Conservation (phyloP, 148 eudicot genomes). For the Hydrangea macrophylla region DNA sequence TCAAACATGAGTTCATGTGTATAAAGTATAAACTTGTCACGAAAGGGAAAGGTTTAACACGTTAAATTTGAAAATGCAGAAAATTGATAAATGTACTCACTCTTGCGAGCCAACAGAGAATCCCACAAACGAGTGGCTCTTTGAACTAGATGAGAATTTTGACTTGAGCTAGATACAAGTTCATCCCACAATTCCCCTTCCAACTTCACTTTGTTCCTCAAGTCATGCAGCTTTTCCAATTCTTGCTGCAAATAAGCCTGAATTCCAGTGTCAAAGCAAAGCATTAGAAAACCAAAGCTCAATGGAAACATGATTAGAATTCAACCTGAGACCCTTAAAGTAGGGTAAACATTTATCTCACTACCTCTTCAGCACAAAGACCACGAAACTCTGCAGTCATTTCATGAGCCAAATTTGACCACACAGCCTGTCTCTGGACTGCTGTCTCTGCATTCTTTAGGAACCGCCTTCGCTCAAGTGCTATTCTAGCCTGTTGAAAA, state of each 20-base stretch:
- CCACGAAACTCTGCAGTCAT: slow-evolving; percentile 99
- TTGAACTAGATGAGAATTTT: slow-evolving; percentile 96
- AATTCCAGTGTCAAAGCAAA: slow-evolving; percentile 16
- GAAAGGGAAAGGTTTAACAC: too few species aligned
- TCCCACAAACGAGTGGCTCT: slow-evolving; percentile 97
- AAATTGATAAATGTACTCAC: slow-evolving; percentile 48
- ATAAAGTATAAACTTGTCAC: too few species aligned
- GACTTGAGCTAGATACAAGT: slow-evolving; percentile 92
- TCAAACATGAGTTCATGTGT: too few species aligned
- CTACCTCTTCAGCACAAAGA: slow-evolving; percentile 99
- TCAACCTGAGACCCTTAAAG: slow-evolving; percentile 6
- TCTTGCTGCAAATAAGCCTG: slow-evolving; percentile 98
- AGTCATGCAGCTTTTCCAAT: slow-evolving; percentile 87
- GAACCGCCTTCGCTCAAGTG: slow-evolving; percentile 87
- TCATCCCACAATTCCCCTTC: slow-evolving; percentile 99
- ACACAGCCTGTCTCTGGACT: slow-evolving; percentile 94
- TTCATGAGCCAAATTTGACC: slow-evolving; percentile 99
- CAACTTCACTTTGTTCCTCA: slow-evolving; percentile 94
- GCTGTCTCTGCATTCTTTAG: slow-evolving; percentile 90
- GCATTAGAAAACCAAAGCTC: neutral
- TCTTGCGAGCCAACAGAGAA: slow-evolving; percentile 85
- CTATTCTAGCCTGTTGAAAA: slow-evolving; percentile 78
- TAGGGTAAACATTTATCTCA: neutral
- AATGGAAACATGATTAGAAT: neutral
- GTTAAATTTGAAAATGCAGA: neutral